Conservation (phyloP, 2,329 filamentous ascomycete genomes). For the Pseudogymnoascus destructans region DNA sequence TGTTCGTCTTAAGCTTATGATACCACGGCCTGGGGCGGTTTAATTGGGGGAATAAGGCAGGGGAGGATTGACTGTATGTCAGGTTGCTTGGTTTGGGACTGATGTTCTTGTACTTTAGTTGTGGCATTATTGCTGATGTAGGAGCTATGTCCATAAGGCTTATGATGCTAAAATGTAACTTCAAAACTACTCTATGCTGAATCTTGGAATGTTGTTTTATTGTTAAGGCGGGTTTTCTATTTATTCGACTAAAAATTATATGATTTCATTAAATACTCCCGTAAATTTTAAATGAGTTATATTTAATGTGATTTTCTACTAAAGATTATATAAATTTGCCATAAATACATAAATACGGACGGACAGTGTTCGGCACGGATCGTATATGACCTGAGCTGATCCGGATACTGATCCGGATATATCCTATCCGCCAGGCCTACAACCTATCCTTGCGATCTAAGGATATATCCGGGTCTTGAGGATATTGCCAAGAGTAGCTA, state of each 20-base stretch:
- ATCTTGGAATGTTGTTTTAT: neutral
- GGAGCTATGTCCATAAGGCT: neutral
- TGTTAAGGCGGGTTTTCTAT: neutral
- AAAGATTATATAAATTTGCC: neutral
- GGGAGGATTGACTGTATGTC: neutral
- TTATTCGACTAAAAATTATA: neutral
- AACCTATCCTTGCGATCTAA: too few relatives aligned
- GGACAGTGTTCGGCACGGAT: too few relatives aligned
- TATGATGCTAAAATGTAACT: neutral
- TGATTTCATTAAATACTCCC: neutral
- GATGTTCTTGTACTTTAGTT: neutral
- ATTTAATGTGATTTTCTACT: neutral
- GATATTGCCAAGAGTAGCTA: too few relatives aligned
- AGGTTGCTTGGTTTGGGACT: neutral
- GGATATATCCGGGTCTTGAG: too few relatives aligned
- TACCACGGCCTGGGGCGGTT: slow-evolving; percentile 1
- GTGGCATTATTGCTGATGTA: neutral
- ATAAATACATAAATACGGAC: neutral
- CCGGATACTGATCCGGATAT: too few relatives aligned
- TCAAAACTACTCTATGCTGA: neutral
- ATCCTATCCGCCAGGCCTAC: too few relatives aligned
- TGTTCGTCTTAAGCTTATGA: slow-evolving; percentile 8
- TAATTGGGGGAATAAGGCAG: neutral
- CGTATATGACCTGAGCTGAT: too few relatives aligned
- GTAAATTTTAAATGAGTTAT: neutral